Evolutionary conservation across 176 grass and related monocot genomes (phyloP).

Genomic region (Rhynchospora tenuis): DNA sequence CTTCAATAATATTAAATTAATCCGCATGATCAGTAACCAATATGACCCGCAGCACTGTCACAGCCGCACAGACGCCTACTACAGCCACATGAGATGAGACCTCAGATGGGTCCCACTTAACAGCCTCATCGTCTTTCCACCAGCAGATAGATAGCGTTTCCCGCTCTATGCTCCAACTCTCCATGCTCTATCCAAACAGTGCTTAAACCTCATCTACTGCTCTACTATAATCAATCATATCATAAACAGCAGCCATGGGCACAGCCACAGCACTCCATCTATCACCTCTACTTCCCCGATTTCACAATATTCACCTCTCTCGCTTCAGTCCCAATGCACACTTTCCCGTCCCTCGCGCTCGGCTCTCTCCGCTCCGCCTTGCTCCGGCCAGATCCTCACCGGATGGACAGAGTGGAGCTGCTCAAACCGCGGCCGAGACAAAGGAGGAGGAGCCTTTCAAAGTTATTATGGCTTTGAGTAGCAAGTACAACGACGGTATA

Average conservation of each 20-base stretch:
- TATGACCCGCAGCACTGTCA: too few species aligned
- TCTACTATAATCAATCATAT: background rate
- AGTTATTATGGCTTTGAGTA: constrained; percentile 39
- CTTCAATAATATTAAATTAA: too few species aligned
- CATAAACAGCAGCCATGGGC: background rate
- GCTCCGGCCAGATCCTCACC: background rate
- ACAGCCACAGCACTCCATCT: background rate
- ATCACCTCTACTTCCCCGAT: background rate
- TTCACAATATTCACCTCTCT: background rate
- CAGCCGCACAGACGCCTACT: too few species aligned
- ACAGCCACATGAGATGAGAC: background rate
- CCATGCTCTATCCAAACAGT: background rate
- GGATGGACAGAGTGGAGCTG: constrained; percentile 1
- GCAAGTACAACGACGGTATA: constrained; percentile 63
- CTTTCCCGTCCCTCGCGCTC: background rate
- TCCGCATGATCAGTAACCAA: too few species aligned
- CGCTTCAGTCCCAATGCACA: background rate
- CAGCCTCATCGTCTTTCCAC: background rate
- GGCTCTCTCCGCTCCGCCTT: background rate
- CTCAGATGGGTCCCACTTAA: background rate
- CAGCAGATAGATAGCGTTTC: background rate
- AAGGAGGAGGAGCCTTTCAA: constrained; percentile 38
- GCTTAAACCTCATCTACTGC: background rate
- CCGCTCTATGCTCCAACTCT: background rate
- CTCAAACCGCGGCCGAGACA: constrained; percentile 7